Conservation (phyloP, 345 rosid species). For the Gossypium bickii region DNA sequence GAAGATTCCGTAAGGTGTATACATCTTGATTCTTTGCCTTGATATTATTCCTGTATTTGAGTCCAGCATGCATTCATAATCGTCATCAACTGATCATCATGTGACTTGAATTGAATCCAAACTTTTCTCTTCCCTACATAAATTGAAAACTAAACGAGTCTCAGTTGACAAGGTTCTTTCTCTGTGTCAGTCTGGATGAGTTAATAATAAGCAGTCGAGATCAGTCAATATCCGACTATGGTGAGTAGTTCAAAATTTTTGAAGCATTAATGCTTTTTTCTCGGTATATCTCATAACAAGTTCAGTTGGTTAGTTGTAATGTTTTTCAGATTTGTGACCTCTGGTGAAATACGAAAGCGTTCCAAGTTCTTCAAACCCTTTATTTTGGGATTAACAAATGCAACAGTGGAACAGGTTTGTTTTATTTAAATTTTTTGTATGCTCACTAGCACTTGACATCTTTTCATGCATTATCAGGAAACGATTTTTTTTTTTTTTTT, state of each 20-base stretch:
- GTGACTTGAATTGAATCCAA: neutral
- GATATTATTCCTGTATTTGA: neutral
- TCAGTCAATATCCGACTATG: constrained; percentile 83
- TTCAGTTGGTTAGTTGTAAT: constrained; percentile 76
- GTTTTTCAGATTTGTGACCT: constrained; percentile 98
- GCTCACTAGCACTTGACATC: neutral
- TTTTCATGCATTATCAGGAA: constrained; percentile 5
- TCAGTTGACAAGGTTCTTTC: constrained; percentile 14
- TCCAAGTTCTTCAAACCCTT: constrained; percentile 89
- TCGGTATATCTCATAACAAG: constrained; percentile 31
- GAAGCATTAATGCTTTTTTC: constrained; percentile 9
- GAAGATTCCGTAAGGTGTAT: constrained; percentile 68
- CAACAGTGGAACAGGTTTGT: constrained; percentile 19
- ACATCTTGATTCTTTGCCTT: neutral
- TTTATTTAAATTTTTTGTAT: neutral
- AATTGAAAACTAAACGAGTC: constrained; percentile 9
- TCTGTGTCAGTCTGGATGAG: constrained; percentile 63
- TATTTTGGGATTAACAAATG: constrained; percentile 44
- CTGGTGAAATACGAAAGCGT: constrained; percentile 88
- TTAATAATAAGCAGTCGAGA: constrained; percentile 78
- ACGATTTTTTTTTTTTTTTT: neutral
- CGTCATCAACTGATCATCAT: neutral
- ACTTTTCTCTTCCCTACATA: neutral
- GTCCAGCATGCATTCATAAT: constrained; percentile 1
- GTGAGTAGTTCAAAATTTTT: constrained; percentile 40